Evolutionary conservation across 805 yeast genomes (phyloP), one percentile per base, ranked within the genome.

Genomic region (Teunomyces barrocoloradensis): DNA sequence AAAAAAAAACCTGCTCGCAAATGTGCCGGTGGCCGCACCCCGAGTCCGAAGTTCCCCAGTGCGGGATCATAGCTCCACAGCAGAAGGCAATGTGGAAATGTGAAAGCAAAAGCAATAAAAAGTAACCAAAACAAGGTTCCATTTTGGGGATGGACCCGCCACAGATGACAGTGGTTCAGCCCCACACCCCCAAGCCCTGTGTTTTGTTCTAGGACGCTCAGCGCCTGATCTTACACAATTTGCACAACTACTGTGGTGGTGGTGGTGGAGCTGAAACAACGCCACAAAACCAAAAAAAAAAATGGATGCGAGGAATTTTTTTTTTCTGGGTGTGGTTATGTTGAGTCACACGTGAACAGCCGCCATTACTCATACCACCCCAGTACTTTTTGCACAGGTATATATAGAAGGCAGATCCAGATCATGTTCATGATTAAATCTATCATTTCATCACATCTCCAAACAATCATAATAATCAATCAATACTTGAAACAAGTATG

Each of bases 281-380:
- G 40, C 40, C 40, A 37, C 40, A 37, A 37, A 37, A 37, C n/a
- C 9, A n/a, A 37, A 37, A 37, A 37, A 37, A 37, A 37, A 37
- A 37, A 37, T 6, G 12, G 5, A 11, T 23, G 11, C 34, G 34
- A 13, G 3, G 17, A 15, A 7, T 7, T 32, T 23, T 36, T 18
- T 36, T 18, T 18, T 37, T 37, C 18, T 37, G 18, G 40, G 40
- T 37, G 40, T 37, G 40, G 40, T 37, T 37, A 37, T 21, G 40
- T 23, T 37, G 40, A 37, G 29, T 37, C 40, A 37, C 40, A 37
- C 40, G 40, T 37, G 40, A 37, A 37, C 40, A 23, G 29, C 40
- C 40, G 40, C 40, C 40, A 37, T 37, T 23, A 37, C 40, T 37
- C 40, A 37, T 37, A 23, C 40, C 40, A 37, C 40, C 21, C 40